These are phyloP conservation scores for Dryas drummondii DNA, from an alignment of 306 rosid genomes.

Conservation along the genomic window DNA sequence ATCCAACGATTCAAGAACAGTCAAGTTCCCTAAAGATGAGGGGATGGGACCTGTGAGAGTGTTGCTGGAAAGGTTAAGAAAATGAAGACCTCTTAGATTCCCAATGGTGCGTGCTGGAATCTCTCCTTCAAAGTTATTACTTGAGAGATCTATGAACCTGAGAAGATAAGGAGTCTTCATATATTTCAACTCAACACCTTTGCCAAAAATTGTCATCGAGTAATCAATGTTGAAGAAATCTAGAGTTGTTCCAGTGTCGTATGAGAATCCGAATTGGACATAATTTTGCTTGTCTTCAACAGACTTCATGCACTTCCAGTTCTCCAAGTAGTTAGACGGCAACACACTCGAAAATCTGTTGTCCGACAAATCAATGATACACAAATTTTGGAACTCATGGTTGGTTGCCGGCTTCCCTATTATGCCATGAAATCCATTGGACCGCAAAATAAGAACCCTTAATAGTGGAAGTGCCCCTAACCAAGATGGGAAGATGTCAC, in stretches of 20 bases:
- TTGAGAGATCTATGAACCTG: too few relatives aligned
- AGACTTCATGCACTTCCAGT: slow-evolving; percentile 20
- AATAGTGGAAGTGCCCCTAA: slow-evolving; percentile 33
- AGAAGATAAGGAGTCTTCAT: too few relatives aligned
- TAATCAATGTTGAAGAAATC: too few relatives aligned
- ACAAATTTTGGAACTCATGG: slow-evolving; percentile 7
- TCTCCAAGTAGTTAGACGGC: slow-evolving; percentile 1
- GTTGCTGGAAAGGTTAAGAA: too few relatives aligned
- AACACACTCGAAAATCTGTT: slow-evolving; percentile 16
- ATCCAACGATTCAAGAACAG: slow-evolving; percentile 17
- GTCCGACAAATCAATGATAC: slow-evolving; percentile 20
- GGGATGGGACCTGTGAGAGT: slow-evolving; percentile 14
- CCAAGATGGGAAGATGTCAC: slow-evolving; percentile 46
- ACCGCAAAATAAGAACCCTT: slow-evolving; percentile 11
- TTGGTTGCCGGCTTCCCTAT: neutral
- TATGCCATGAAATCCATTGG: slow-evolving; percentile 18
- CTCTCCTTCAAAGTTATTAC: too few relatives aligned
- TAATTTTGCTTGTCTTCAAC: neutral
- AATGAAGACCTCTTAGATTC: too few relatives aligned
- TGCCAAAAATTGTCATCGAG: too few relatives aligned
- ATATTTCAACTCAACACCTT: too few relatives aligned
- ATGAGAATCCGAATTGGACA: too few relatives aligned
- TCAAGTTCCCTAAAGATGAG: slow-evolving; percentile 8
- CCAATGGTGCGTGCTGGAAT: too few relatives aligned
- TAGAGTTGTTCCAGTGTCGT: too few relatives aligned